Base-by-base conservation (phyloP, 1,139 yeast genomes). In the Geotrichum bryndzae region DNA sequence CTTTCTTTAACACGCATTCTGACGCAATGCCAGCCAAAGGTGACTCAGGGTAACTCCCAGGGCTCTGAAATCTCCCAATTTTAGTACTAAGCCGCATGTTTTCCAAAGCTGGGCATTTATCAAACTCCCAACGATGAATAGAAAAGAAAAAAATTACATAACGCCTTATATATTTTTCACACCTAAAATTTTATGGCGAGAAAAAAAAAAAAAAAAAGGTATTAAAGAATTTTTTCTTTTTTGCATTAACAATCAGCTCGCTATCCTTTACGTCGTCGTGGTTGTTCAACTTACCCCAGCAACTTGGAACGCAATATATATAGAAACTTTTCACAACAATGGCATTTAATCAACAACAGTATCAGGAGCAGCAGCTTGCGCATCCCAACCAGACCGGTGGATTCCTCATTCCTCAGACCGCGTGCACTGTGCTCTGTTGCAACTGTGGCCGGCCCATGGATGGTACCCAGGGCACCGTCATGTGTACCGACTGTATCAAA, bases 381-480 rank as follows among this genome's bases (percentile, higher is more conserved):
- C 25, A 27, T 35, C 51, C 23, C 11, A 55, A 55, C 18, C 62
- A 59, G 52, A 54, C 62, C 45, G 64, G 64, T 15, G 63, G 65
- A 38, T 27, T 61, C 27, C 35, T 64, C 50, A 58, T 59, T 64
- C 72, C 50, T 82, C 80, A 38, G 91, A 95, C 54, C 1, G 63
- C 63, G 5, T 58, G 61, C 45, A 94, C 98, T 1, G 96, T 95
- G 65, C 83, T 94, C 65, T 94, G 99, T 80, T 91, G 96, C 77
- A 90, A 90, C 86, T 94, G 99, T 87, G 98, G 99, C 76, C 90
- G 89, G 63, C 97, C 99, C 57, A 90, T 95, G 84, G 98, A 94
- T 73, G 98, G 98, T 55, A 89, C 97, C 41, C 80, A 84, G 38
- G 98, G 99, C 38, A 79, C 92, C 66, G 96, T 91, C 38, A 91